Conservation (phyloP, 1,284 basidiomycete species). For the Sutorius eximius region DNA sequence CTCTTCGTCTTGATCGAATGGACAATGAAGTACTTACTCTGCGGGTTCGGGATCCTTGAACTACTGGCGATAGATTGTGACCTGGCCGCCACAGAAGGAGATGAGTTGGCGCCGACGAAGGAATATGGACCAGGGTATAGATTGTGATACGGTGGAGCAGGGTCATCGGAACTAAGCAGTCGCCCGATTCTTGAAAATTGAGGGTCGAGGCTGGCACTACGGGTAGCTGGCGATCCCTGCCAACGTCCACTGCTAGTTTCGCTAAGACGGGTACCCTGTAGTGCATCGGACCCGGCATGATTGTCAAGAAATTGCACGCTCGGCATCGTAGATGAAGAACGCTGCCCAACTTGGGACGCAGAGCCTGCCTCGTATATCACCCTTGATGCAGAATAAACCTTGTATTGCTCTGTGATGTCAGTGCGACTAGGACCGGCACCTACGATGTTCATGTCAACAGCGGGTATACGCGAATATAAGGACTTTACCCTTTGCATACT, state of each 20-base stretch:
- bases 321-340: conserved; percentile 11
- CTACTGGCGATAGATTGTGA: conserved; percentile 13
- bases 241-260: not conserved
- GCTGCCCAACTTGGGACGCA: not conserved
- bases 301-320: conserved; percentile 12
- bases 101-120: not conserved
- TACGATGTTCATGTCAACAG: conserved; percentile 33
- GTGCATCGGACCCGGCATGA: not conserved
- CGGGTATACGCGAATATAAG: not conserved
- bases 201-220: conserved; percentile 20
- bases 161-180: conserved; percentile 7
- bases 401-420: conserved; percentile 81
- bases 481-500: conserved; percentile 81
- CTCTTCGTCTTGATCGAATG: not conserved
- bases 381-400: conserved; percentile 71
- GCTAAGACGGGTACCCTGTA: not conserved
- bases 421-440: conserved; percentile 79
- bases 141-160: conserved; percentile 20
- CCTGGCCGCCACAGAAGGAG: not conserved
- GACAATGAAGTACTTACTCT: conserved; percentile 9
- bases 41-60: conserved; percentile 12
- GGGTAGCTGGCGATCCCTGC: not conserved
- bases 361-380: conserved; percentile 70
- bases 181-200: conserved; percentile 1
- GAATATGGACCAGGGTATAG: not conserved